Conservation (phyloP, 768 basidiomycete species). For the Suillus variegatus region DNA sequence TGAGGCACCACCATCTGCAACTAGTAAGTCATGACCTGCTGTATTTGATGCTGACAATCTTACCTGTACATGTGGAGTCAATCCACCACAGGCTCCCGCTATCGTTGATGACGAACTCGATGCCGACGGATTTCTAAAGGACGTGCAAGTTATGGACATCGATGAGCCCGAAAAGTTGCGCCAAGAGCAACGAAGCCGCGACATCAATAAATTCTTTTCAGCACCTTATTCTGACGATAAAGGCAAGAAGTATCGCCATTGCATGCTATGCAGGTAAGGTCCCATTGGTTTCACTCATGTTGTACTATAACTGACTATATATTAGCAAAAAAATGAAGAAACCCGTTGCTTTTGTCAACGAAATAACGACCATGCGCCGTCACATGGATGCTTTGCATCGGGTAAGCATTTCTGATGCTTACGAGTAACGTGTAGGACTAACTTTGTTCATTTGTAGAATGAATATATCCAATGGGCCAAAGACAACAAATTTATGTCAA, state of each 20-base stretch:
- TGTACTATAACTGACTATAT: background rate
- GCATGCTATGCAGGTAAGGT: background rate
- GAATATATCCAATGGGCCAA: background rate
- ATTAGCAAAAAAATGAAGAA: conserved; percentile 2
- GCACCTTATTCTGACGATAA: background rate
- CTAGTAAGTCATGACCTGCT: too few relatives aligned
- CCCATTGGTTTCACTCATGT: too few relatives aligned
- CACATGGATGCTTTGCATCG: background rate
- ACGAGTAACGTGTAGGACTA: too few relatives aligned
- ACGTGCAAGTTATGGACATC: background rate
- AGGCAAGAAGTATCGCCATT: background rate
- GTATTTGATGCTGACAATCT: too few relatives aligned
- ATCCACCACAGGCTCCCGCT: too few relatives aligned
- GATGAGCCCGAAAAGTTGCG: background rate
- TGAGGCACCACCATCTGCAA: too few relatives aligned
- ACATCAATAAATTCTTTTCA: background rate
- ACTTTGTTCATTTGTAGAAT: background rate
- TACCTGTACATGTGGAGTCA: too few relatives aligned
- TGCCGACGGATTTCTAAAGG: background rate
- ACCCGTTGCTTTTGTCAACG: background rate
- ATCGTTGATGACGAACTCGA: background rate
- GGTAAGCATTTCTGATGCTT: too few relatives aligned
- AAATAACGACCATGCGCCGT: background rate
- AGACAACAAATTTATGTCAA: too few relatives aligned
- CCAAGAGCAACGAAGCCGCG: background rate